Evolutionary conservation across 2,329 filamentous ascomycete genomes (phyloP).

Genomic region (Orbilia brochopaga): DNA sequence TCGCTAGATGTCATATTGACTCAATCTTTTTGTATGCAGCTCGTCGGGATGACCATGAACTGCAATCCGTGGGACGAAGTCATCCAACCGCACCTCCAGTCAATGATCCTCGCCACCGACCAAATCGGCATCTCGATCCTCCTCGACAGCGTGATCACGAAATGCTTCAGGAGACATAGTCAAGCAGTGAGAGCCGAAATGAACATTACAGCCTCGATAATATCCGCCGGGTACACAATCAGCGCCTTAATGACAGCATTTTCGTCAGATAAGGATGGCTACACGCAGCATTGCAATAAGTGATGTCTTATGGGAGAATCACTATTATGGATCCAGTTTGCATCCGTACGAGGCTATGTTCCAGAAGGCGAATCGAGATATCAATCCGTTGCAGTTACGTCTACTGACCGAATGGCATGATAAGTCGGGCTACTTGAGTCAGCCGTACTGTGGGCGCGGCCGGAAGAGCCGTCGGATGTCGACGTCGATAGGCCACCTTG

Average conservation of each 20-base stretch:
- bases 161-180: conserved; percentile 14
- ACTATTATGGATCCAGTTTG: conserved; percentile 20
- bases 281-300: conserved; percentile 17
- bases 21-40: conserved; percentile 54
- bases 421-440: too few relatives aligned
- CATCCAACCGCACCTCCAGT: conserved; percentile 56
- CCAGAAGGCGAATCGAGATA: conserved; percentile 29
- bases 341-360: conserved; percentile 43
- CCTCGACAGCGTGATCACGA: conserved; percentile 52
- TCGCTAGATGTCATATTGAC: too few relatives aligned
- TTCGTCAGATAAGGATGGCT: conserved; percentile 9
- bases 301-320: conserved; percentile 12
- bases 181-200: conserved; percentile 25
- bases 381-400: too few relatives aligned
- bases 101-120: conserved; percentile 59
- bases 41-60: conserved; percentile 58
- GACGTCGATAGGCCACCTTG: too few relatives aligned
- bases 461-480: too few relatives aligned
- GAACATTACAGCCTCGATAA: conserved; percentile 24
- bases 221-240: conserved; percentile 18
- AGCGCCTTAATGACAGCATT: conserved; percentile 31
- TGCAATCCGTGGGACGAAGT: conserved; percentile 54
- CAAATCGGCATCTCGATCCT: conserved; percentile 57
- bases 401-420: too few relatives aligned
- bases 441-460: too few relatives aligned